Conservation (phyloP, 2,329 filamentous ascomycete species). For the Alternaria sp. region DNA sequence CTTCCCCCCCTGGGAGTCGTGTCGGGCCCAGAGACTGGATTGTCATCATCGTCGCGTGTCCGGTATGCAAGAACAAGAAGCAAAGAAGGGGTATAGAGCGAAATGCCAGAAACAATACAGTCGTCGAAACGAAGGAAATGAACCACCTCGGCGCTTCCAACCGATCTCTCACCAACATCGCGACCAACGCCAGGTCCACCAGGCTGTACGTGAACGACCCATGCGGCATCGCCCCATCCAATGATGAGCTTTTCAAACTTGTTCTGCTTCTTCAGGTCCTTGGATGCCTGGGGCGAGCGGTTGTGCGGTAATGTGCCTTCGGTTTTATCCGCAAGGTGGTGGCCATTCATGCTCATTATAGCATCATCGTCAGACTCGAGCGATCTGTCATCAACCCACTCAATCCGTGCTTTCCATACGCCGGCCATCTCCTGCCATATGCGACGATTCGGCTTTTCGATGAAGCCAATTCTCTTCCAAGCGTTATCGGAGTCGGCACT, state of each 20-base stretch:
- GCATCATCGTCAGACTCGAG: constrained; percentile 76
- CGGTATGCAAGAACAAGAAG: constrained; percentile 92
- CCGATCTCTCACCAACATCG: constrained; percentile 72
- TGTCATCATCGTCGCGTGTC: constrained; percentile 74
- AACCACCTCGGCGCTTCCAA: constrained; percentile 86
- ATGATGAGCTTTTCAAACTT: constrained; percentile 80
- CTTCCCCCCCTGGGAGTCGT: constrained; percentile 71
- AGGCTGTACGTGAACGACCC: constrained; percentile 91
- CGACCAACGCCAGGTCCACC: constrained; percentile 73
- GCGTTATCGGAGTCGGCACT: constrained; percentile 78
- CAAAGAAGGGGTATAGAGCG: constrained; percentile 91
- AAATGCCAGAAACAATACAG: constrained; percentile 96
- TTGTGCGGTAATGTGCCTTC: constrained; percentile 51
- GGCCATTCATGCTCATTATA: constrained; percentile 47
- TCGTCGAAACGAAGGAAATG: constrained; percentile 91
- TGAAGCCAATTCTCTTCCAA: constrained; percentile 94
- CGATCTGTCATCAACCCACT: constrained; percentile 89
- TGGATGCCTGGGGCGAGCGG: constrained; percentile 56
- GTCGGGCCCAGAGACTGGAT: constrained; percentile 61
- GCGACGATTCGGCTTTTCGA: constrained; percentile 84
- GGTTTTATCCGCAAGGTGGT: constrained; percentile 41
- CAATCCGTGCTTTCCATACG: constrained; percentile 89
- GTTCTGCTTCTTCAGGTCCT: constrained; percentile 38
- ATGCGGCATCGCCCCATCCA: constrained; percentile 95
- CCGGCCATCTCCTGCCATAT: constrained; percentile 96